Conservation (phyloP, 495 filamentous ascomycete genomes). For the Xylaria scruposa region DNA sequence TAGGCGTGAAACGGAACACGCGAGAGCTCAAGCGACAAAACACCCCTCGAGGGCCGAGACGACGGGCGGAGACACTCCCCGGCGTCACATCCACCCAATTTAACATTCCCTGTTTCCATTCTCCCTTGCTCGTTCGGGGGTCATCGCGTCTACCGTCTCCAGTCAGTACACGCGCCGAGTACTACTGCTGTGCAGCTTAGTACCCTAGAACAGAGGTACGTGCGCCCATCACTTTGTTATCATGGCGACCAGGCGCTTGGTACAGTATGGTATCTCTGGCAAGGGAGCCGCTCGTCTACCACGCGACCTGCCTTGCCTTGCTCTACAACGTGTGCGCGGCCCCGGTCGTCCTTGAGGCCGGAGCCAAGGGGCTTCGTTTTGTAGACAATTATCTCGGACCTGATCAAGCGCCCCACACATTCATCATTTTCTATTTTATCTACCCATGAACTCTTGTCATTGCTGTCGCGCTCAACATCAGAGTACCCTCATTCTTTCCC, state of each 20-base stretch:
- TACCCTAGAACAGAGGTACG: conserved; percentile 22
- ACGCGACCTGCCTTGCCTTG: conserved; percentile 1
- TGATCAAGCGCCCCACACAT: conserved; percentile 14
- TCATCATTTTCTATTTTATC: conserved; percentile 12
- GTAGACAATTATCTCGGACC: conserved; percentile 1
- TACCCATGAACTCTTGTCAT: conserved; percentile 3
- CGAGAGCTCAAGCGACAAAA: conserved; percentile 8
- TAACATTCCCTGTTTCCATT: conserved; percentile 16
- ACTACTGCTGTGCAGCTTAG: background rate
- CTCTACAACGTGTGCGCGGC: conserved; percentile 3
- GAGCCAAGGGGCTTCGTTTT: conserved; percentile 1
- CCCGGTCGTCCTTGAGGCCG: background rate
- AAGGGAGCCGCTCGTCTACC: conserved; percentile 1
- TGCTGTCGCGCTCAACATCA: background rate
- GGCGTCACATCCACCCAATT: conserved; percentile 22
- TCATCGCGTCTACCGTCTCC: background rate
- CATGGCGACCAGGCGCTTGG: background rate
- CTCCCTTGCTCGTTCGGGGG: background rate
- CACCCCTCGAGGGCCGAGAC: background rate
- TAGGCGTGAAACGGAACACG: background rate
- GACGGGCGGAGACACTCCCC: conserved; percentile 24
- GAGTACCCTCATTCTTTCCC: background rate
- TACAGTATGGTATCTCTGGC: background rate
- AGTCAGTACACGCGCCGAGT: background rate
- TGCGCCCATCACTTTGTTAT: conserved; percentile 18